Evolutionary conservation across 441 rosid species (phyloP), one percentile per base, ranked within the genome.

Genomic region (Gossypium davidsonii): DNA sequence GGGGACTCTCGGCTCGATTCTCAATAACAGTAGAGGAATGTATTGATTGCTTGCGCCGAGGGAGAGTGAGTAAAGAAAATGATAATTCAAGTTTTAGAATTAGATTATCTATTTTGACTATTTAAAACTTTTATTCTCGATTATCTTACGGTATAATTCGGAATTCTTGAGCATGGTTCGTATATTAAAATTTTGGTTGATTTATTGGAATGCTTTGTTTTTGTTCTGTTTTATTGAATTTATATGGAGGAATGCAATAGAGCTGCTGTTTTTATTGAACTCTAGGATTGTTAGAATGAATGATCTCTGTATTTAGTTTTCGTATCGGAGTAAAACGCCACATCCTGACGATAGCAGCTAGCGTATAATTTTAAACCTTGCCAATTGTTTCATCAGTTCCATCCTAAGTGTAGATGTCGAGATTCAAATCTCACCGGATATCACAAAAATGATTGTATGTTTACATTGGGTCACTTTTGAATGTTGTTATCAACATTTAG

Each of bases 1-100:
- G 80, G 98, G 97, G n/a, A 73, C 80, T 2, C 84, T 93, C 0
- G 94, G 89, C 0, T 86, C 91, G 14, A 85, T 90, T 77, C 88
- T 92, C 67, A 84, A 75, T 61, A 86, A 63, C 74, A 79, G 85
- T 70, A 72, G 83, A 31, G 82, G 83, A 60, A 67, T 73, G 60
- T 51, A 73, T 46, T 72, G 75, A 72, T 58, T 51, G 59, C 23
- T 28, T 70, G 31, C 9, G 5, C 7, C 3, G 10, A 37, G 11
- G 49, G 66, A 3, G 14, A 70, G 53, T 44, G 28, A 23, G 74
- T 42, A 39, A 71, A 62, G 6, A 31, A 65, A 21, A 11, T 20
- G 55, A 65, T 65, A 8, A 6, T 37, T 26, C 59, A 48, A 61
- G 14, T 34, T 51, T 70, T 55, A 70, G 49, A 31, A 31, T 34